Evolutionary conservation across 2,329 filamentous ascomycete genomes (phyloP).

Genomic region (Cytospora paraplurivora): DNA sequence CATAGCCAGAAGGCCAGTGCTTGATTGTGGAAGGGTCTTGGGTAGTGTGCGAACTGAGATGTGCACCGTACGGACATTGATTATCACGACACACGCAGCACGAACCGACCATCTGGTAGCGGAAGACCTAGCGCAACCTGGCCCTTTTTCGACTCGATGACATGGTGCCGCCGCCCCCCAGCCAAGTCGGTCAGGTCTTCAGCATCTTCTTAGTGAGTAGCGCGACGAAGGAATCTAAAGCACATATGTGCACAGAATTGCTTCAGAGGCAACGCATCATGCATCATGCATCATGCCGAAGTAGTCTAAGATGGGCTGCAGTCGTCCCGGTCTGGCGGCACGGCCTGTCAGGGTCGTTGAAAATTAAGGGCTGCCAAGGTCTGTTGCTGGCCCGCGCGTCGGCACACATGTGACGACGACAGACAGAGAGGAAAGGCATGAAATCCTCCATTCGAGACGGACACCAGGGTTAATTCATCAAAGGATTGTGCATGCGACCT

Average conservation of each 20-base stretch:
- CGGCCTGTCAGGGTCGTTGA: slow-evolving; percentile 15
- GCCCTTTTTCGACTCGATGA: not conserved
- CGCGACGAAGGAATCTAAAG: not conserved
- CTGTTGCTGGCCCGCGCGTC: slow-evolving; percentile 29
- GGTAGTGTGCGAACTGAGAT: not conserved
- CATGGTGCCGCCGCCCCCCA: not conserved
- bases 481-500: slow-evolving; percentile 9
- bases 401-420: slow-evolving; percentile 25
- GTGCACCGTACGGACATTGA: not conserved
- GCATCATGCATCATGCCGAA: slow-evolving; percentile 5
- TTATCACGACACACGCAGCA: not conserved
- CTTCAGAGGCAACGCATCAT: slow-evolving; percentile 5
- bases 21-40: not conserved
- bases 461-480: slow-evolving; percentile 11
- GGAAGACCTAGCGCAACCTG: not conserved
- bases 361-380: slow-evolving; percentile 27
- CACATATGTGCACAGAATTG: slow-evolving; percentile 3
- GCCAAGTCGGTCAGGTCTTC: not conserved
- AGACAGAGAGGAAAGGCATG: slow-evolving; percentile 7
- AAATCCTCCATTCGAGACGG: slow-evolving; percentile 21
- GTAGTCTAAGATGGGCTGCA: slow-evolving; percentile 19
- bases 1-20: not conserved
- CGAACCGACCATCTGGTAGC: not conserved
- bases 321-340: slow-evolving; percentile 12
- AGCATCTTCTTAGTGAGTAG: not conserved